Conservation (phyloP, 2,329 filamentous ascomycete genomes). For the Ophiostoma ips region DNA sequence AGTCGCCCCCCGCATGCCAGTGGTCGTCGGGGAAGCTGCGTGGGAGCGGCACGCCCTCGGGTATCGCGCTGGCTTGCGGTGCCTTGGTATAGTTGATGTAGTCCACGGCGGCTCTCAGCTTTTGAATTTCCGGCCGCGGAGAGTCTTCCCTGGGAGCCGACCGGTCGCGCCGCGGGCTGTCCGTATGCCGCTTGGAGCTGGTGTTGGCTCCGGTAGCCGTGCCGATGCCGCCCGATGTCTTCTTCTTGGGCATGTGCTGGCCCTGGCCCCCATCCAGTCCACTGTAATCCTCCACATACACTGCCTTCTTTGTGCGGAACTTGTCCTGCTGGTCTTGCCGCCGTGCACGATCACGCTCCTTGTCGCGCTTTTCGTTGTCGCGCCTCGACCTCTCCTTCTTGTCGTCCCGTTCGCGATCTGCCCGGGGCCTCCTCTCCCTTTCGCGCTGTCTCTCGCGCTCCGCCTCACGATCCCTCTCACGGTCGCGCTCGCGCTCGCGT, state of each 20-base stretch:
- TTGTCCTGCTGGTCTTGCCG: slow-evolving; percentile 20
- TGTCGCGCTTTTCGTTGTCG: slow-evolving; percentile 18
- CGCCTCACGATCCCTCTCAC: slow-evolving; percentile 22
- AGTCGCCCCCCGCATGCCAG: slow-evolving; percentile 4
- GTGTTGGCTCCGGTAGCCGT: not conserved
- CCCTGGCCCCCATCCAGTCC: slow-evolving; percentile 18
- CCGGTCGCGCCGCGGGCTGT: slow-evolving; percentile 15
- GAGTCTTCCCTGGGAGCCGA: slow-evolving; percentile 8
- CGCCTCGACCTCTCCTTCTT: slow-evolving; percentile 24
- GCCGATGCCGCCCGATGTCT: slow-evolving; percentile 8
- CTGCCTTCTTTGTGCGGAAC: slow-evolving; percentile 14
- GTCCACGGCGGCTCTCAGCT: too few relatives aligned
- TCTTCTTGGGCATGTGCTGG: slow-evolving; percentile 16
- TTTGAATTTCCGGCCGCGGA: not conserved
- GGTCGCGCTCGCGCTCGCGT: slow-evolving; percentile 18
- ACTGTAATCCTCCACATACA: slow-evolving; percentile 16
- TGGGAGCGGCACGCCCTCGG: slow-evolving; percentile 3
- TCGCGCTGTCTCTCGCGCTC: not conserved
- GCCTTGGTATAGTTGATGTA: not conserved
- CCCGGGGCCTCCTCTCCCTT: not conserved
- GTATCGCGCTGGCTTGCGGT: not conserved
- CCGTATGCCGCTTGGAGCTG: slow-evolving; percentile 19
- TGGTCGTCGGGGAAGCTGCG: slow-evolving; percentile 12
- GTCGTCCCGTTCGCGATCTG: slow-evolving; percentile 17
- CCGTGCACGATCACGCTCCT: slow-evolving; percentile 15